Percentiles rank a stretch among this genome's conserved stretches.
Evolutionary conservation across 768 basidiomycete species (phyloP).

Genomic region (Mycena vitilis): DNA sequence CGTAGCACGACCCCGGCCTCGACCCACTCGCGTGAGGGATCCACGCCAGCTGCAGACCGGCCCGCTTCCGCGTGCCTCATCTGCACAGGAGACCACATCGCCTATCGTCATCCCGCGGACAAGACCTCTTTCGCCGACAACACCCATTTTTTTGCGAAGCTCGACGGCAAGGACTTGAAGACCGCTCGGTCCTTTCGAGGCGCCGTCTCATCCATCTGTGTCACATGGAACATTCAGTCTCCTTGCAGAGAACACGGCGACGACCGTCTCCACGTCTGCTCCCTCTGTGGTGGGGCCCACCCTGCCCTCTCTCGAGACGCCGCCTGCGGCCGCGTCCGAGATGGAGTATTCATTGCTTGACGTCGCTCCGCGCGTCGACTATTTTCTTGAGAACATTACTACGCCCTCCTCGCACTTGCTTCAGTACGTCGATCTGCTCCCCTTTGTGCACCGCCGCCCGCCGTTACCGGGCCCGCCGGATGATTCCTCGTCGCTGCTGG

Average conservation of each 20-base stretch:
- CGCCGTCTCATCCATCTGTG: constrained; percentile 18
- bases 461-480: not conserved
- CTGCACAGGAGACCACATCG: constrained; percentile 17
- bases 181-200: constrained; percentile 18
- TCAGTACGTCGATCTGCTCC: constrained; percentile 31
- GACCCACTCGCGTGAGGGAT: too few relatives aligned
- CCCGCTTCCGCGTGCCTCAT: constrained; percentile 26
- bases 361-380: not conserved
- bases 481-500: constrained; percentile 33
- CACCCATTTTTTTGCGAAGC: constrained; percentile 16
- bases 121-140: constrained; percentile 26
- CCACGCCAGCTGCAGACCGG: not conserved
- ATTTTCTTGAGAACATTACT: too few relatives aligned
- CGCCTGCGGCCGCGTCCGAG: constrained; percentile 20
- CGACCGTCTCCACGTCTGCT: constrained; percentile 36
- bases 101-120: not conserved
- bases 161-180: constrained; percentile 9
- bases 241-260: constrained; percentile 13
- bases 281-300: constrained; percentile 37
- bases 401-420: not conserved
- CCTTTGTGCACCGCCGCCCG: constrained; percentile 34
- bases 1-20: too few relatives aligned
- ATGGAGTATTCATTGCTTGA: constrained; percentile 23
- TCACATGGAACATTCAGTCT: constrained; percentile 27
- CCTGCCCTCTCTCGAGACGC: constrained; percentile 24